Evolutionary conservation across 1,139 yeast genomes (phyloP), one percentile per base, ranked within the genome.

Genomic region (Lodderomyces elongisporus): DNA sequence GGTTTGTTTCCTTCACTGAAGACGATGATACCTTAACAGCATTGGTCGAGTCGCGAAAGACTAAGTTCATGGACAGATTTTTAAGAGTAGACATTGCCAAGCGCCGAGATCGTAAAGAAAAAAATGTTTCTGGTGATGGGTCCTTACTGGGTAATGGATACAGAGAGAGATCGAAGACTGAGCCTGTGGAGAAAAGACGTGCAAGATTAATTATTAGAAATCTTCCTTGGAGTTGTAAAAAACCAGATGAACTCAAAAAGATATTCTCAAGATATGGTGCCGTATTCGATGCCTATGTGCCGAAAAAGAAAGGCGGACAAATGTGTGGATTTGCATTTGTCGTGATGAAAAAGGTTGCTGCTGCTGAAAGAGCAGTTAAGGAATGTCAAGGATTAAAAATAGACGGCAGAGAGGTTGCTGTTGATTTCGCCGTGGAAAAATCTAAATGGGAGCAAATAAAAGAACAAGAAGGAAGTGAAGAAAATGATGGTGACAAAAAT

Each of bases 281-380:
- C 30, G 96, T 91, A 18, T 77, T 76, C 30, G 96, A 89, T 54
- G 95, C 93, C 0, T 77, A 79, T 47, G 87, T 91, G 45, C 98
- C 98, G 25, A 77, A 85, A 50, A 85, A 85, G 51, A 73, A 75
- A 34, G 94, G 88, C 34, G 96, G 96, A 9, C 81, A 75, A 55
- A 84, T 91, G 93, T 69, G 84, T 43, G 98, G 98, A 8, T 91
- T 91, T 70, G 99, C 89, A 0, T 93, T 91, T 58, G 89, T 91
- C 14, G 82, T 93, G 1, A 85, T 93, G 95, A 79, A 78, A 53
- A 85, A 82, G 52, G 70, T 78, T 40, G 64, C 76, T 20, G 79
- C 84, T 43, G 97, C 98, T 31, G 80, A 77, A 49, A 70, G 65
- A 38, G 98, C 96, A 1, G 79, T 89, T 24, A 83, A 84, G 46